Conservation (phyloP, 257 asterid genomes). For the Nemophila menziesii region DNA sequence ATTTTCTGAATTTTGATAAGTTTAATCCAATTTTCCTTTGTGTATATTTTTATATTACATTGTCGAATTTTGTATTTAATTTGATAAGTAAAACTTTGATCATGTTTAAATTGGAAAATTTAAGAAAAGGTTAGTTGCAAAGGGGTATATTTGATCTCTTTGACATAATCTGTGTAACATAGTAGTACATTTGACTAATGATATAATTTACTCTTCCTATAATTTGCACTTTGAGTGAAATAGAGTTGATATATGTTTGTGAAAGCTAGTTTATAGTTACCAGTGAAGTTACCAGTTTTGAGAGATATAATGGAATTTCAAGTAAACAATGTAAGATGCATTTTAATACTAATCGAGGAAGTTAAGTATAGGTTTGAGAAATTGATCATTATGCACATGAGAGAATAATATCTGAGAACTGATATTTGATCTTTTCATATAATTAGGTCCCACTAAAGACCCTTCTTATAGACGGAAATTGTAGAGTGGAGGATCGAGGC, state of each 20-base stretch:
- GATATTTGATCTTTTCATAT: slow-evolving; percentile 10
- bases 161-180: no score
- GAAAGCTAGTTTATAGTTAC: background rate
- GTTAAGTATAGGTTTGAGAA: background rate
- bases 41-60: background rate
- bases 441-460: slow-evolving; percentile 74
- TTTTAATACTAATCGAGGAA: background rate
- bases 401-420: background rate
- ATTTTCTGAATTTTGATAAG: slow-evolving; percentile 1
- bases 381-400: background rate
- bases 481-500: slow-evolving; percentile 94
- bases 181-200: background rate
- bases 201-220: background rate
- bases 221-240: background rate
- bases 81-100: background rate
- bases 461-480: slow-evolving; percentile 76
- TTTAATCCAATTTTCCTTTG: background rate
- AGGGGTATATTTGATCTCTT: no score
- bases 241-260: background rate
- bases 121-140: no score
- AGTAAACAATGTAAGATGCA: background rate
- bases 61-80: background rate
- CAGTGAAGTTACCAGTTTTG: background rate
- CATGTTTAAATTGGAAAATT: no score
- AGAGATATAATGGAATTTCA: no score